Evolutionary conservation across 1,284 basidiomycete species (phyloP).

Genomic region (Mrakiaceae sp.): DNA sequence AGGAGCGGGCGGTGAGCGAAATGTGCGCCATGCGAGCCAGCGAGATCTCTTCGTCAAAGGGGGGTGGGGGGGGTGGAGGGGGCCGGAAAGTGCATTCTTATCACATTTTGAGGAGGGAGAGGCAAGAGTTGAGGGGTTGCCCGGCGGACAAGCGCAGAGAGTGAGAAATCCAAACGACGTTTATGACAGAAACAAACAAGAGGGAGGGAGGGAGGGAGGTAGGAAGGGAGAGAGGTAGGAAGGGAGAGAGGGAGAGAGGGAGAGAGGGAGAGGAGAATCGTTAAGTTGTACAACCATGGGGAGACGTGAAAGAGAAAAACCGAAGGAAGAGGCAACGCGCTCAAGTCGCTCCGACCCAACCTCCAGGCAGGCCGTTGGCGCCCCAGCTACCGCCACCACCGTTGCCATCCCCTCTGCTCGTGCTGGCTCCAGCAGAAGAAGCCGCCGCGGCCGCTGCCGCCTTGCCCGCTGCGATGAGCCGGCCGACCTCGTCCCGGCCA

Average conservation of each 20-base stretch:
- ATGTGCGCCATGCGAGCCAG: no score
- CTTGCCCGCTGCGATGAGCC: not conserved
- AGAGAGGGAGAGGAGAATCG: not conserved
- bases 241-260: not conserved
- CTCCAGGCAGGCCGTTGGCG: no score
- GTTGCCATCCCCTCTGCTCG: no score
- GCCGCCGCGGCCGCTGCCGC: no score
- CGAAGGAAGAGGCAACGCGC: not conserved
- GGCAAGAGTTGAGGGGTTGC: not conserved
- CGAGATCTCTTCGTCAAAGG: no score
- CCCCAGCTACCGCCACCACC: no score
- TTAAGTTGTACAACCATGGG: not conserved
- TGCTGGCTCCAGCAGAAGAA: no score
- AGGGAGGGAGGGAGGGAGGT: slow-evolving; percentile 22
- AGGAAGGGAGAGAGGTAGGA: not conserved
- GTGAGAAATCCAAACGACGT: not conserved
- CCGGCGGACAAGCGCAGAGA: not conserved
- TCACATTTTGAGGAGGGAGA: no score
- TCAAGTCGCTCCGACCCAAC: not conserved
- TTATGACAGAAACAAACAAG: not conserved
- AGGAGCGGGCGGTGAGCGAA: not conserved
- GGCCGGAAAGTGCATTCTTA: no score
- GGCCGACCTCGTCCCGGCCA: slow-evolving; percentile 1
- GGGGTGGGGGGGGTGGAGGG: no score
- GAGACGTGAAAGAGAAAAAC: not conserved